These are phyloP conservation scores for Schizochytrium sp. DNA, from an alignment of 108 stramenopile species.

Conservation along the genomic window DNA sequence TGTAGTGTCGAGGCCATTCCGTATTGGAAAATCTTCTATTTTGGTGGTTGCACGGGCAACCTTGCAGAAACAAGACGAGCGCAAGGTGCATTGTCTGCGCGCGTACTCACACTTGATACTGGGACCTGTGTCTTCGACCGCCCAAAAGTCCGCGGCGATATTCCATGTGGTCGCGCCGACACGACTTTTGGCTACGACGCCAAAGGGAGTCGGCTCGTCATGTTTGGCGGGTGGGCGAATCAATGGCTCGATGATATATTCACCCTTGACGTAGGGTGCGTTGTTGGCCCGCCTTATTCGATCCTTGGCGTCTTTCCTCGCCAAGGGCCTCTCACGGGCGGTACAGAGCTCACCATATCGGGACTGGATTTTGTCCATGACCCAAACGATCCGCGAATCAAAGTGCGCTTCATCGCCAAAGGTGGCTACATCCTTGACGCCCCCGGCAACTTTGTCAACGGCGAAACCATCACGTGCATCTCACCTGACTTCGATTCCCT, in stretches of 20 bases:
- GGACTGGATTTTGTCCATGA: conserved; percentile 56
- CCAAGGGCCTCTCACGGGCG: conserved; percentile 63
- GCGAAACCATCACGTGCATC: conserved; percentile 41
- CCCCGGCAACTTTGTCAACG: conserved; percentile 43
- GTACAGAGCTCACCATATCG: conserved; percentile 34
- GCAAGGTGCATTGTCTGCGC: conserved; percentile 51
- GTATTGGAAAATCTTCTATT: conserved; percentile 69
- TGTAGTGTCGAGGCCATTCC: conserved; percentile 59
- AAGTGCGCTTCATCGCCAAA: conserved; percentile 49
- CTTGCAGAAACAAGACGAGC: conserved; percentile 29
- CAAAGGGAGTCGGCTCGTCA: conserved; percentile 41
- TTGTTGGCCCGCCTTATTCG: conserved; percentile 74
- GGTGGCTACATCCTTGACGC: conserved; percentile 52
- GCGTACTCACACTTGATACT: conserved; percentile 55
- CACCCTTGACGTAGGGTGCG: conserved; percentile 52
- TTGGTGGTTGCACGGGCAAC: conserved; percentile 66
- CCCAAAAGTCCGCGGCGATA: conserved; percentile 35
- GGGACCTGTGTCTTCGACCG: conserved; percentile 42
- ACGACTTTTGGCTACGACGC: conserved; percentile 51
- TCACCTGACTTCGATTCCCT: conserved; percentile 63
- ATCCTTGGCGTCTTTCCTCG: conserved; percentile 34
- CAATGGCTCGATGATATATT: conserved; percentile 58
- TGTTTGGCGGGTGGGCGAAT: conserved; percentile 72
- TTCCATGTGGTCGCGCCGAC: conserved; percentile 58
- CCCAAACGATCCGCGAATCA: conserved; percentile 23